Percentiles rank a stretch among this genome's conserved stretches.
These are phyloP conservation scores for Phytophthora fragariae DNA, from an alignment of 352 stramenopile genomes.

Conservation along the genomic window DNA sequence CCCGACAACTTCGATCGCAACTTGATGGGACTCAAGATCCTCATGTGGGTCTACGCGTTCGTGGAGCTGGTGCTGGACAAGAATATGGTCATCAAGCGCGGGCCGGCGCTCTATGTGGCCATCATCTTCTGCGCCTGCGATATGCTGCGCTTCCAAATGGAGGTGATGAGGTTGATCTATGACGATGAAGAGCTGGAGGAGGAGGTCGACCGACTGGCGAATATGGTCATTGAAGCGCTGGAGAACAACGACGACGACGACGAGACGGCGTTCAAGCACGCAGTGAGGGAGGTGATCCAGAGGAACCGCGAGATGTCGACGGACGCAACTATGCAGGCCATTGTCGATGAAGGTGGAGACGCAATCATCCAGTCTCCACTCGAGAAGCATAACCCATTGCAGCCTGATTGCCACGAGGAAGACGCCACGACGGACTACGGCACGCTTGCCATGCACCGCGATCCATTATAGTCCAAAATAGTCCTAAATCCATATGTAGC, in stretches of 20 bases:
- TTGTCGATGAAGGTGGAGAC: neutral
- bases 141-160: conserved; percentile 68
- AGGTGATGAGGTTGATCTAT: conserved; percentile 57
- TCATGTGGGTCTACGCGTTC: conserved; percentile 57
- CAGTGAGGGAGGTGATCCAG: conserved; percentile 41
- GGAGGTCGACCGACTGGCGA: conserved; percentile 47
- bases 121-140: conserved; percentile 62
- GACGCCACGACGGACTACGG: conserved; percentile 30
- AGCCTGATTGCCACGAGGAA: neutral
- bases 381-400: conserved; percentile 4
- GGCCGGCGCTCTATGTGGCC: conserved; percentile 55
- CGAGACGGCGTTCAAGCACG: conserved; percentile 49
- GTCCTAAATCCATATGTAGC: conserved; percentile 9
- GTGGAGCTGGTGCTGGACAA: conserved; percentile 56
- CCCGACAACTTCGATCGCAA: conserved; percentile 62
- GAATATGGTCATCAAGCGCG: conserved; percentile 61
- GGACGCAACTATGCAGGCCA: conserved; percentile 9
- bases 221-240: conserved; percentile 43
- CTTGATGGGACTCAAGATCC: conserved; percentile 56
- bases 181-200: conserved; percentile 59
- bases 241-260: conserved; percentile 39
- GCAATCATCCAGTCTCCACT: conserved; percentile 12
- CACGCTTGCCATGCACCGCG: conserved; percentile 19
- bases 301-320: conserved; percentile 32
- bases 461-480: conserved; percentile 31